A percentile compares a stretch with the other conserved stretches of the same genome.
Evolutionary conservation across 1,284 basidiomycete genomes (phyloP).

Genomic region (Tylopilus sp.): DNA sequence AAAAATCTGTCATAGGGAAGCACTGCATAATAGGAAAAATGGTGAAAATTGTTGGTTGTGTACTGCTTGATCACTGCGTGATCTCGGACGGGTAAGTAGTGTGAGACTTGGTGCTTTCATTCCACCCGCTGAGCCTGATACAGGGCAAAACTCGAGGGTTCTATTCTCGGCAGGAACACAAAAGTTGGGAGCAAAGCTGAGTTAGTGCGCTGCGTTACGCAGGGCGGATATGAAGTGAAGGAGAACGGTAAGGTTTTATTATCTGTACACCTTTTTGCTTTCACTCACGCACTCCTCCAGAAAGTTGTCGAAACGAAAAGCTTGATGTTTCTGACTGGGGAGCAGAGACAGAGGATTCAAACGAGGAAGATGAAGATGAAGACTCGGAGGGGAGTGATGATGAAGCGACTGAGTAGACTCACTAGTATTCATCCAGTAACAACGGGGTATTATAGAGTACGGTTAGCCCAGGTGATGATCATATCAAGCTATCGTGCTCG

Average conservation of each 20-base stretch:
- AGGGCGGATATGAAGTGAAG: slow-evolving; percentile 81
- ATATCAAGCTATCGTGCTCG: slow-evolving; percentile 19
- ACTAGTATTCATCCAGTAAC: neutral
- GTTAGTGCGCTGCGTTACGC: slow-evolving; percentile 81
- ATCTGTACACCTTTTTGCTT: neutral
- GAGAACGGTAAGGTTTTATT: slow-evolving; percentile 54
- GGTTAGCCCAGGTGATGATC: neutral
- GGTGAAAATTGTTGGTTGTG: slow-evolving; percentile 81
- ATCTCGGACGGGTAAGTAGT: slow-evolving; percentile 79
- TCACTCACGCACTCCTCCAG: slow-evolving; percentile 31
- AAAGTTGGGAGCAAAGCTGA: slow-evolving; percentile 78
- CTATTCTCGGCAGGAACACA: slow-evolving; percentile 81
- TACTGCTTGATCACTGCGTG: slow-evolving; percentile 87
- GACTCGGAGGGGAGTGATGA: slow-evolving; percentile 24
- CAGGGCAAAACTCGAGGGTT: slow-evolving; percentile 88
- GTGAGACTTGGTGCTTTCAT: neutral
- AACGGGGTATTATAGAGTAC: slow-evolving; percentile 2
- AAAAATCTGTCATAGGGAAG: slow-evolving; percentile 83
- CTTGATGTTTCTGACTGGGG: slow-evolving; percentile 63
- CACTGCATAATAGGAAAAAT: slow-evolving; percentile 88
- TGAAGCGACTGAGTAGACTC: slow-evolving; percentile 3
- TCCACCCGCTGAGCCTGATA: slow-evolving; percentile 1
- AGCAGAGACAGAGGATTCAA: slow-evolving; percentile 34
- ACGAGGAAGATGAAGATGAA: slow-evolving; percentile 32
- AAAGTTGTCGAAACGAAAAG: slow-evolving; percentile 60